Conservation (phyloP, 371 early-diverging fungal genomes). For the Mortierella sp. region DNA sequence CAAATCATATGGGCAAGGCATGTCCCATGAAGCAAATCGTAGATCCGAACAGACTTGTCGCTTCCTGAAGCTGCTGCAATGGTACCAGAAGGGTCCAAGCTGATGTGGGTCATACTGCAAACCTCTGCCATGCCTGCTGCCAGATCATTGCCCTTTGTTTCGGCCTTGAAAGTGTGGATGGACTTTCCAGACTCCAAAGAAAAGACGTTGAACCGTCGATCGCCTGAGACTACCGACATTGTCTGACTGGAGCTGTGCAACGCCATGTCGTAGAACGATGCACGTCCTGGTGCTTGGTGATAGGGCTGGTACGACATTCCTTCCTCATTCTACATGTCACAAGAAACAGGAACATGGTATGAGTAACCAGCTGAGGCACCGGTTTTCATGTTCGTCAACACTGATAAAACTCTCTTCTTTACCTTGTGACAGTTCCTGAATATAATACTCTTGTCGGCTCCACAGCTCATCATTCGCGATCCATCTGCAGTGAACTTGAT, state of each 20-base stretch:
- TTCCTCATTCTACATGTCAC: constrained; percentile 52
- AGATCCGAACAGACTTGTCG: constrained; percentile 82
- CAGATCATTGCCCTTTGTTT: constrained; percentile 65
- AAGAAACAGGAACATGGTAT: background rate
- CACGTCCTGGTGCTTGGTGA: constrained; percentile 79
- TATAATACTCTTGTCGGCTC: constrained; percentile 88
- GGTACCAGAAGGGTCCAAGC: constrained; percentile 81
- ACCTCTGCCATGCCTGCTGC: constrained; percentile 65
- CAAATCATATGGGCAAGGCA: constrained; percentile 76
- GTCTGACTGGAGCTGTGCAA: constrained; percentile 72
- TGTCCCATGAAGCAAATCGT: constrained; percentile 76
- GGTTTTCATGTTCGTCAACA: background rate
- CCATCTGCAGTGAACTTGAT: constrained; percentile 79
- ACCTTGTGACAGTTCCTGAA: constrained; percentile 72
- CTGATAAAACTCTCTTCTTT: background rate
- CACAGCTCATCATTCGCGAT: constrained; percentile 79
- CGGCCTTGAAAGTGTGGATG: constrained; percentile 71
- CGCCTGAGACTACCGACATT: constrained; percentile 76
- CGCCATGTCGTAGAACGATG: constrained; percentile 82
- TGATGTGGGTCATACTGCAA: constrained; percentile 73
- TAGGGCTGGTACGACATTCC: constrained; percentile 59
- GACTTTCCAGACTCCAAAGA: constrained; percentile 79
- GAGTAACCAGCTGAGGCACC: background rate
- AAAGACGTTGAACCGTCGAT: constrained; percentile 76
- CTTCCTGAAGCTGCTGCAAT: constrained; percentile 80